Percentiles rank a stretch among this genome's conserved stretches.
Conservation (phyloP, 768 basidiomycete species). For the Auriscalpium orientale region DNA sequence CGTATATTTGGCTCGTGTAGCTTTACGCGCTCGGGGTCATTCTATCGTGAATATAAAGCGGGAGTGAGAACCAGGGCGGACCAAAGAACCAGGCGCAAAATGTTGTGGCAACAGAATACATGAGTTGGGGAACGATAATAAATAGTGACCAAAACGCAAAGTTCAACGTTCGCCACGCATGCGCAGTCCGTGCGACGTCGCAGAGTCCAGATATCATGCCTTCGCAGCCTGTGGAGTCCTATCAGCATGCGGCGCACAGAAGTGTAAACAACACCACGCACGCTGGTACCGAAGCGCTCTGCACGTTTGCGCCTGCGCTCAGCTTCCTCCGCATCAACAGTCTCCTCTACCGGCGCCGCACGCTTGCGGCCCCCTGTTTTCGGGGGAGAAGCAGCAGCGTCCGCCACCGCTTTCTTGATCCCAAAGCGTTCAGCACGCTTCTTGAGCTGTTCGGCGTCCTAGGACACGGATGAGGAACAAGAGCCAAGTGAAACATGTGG, state of each 20-base stretch:
- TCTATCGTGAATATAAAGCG: too few species aligned
- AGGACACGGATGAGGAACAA: not conserved
- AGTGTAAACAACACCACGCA: too few species aligned
- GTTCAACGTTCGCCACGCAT: too few species aligned
- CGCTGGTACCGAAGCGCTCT: slow-evolving; percentile 11
- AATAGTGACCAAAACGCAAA: too few species aligned
- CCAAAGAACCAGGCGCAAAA: too few species aligned
- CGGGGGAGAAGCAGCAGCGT: not conserved
- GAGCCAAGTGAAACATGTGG: not conserved
- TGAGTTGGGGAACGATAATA: too few species aligned
- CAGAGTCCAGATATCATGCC: too few species aligned
- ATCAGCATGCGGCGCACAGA: too few species aligned
- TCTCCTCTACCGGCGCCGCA: slow-evolving; percentile 32
- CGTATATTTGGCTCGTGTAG: not conserved
- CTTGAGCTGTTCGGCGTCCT: slow-evolving; percentile 35
- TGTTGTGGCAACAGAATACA: too few species aligned
- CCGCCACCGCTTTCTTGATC: not conserved
- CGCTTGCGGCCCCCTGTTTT: slow-evolving; percentile 23
- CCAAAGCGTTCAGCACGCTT: slow-evolving; percentile 55
- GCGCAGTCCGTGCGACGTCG: too few species aligned
- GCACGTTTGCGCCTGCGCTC: slow-evolving; percentile 14
- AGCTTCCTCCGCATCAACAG: slow-evolving; percentile 11
- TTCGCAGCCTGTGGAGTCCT: too few species aligned
- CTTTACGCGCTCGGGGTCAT: not conserved
- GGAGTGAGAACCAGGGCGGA: too few species aligned